phyloP scores from a whole-genome alignment of 257 asterid genomes.

The Gentiana straminea region DNA sequence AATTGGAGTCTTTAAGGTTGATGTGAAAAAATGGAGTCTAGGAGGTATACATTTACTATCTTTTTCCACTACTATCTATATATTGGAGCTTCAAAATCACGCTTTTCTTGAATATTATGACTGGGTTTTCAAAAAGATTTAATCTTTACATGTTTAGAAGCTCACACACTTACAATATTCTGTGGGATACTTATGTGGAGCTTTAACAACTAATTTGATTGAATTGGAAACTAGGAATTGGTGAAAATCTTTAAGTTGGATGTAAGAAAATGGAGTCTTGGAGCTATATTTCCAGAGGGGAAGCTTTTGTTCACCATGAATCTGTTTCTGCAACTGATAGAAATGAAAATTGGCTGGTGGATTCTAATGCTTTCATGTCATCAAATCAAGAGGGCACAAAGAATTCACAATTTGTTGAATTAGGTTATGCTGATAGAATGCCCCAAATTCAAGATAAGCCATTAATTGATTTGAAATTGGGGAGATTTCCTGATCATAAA shows the following conservation, averaged over 20 bases:
- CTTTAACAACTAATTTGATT: conserved; percentile 1
- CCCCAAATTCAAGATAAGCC: conserved; percentile 11
- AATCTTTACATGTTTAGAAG: too few relatives aligned
- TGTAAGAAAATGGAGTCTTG: conserved; percentile 22
- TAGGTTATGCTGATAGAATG: conserved; percentile 11
- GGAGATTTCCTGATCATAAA: conserved; percentile 23
- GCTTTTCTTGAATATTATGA: too few relatives aligned
- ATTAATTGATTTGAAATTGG: conserved; percentile 31
- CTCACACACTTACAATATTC: too few relatives aligned
- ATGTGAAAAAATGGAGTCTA: background rate
- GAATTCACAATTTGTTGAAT: conserved; percentile 16
- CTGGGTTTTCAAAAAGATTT: too few relatives aligned
- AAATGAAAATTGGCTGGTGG: conserved; percentile 12
- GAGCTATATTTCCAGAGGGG: conserved; percentile 20
- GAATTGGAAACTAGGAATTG: background rate
- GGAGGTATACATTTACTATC: too few relatives aligned
- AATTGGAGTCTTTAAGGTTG: background rate
- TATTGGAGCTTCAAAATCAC: too few relatives aligned
- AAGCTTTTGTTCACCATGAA: conserved; percentile 19
- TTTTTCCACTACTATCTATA: too few relatives aligned
- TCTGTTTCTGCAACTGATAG: conserved; percentile 20
- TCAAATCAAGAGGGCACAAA: conserved; percentile 14
- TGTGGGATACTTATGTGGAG: background rate
- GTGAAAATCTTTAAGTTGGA: background rate
- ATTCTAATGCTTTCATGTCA: conserved; percentile 9